Evolutionary conservation across 2,329 filamentous ascomycete genomes (phyloP).

Genomic region (Aspergillus proliferans): DNA sequence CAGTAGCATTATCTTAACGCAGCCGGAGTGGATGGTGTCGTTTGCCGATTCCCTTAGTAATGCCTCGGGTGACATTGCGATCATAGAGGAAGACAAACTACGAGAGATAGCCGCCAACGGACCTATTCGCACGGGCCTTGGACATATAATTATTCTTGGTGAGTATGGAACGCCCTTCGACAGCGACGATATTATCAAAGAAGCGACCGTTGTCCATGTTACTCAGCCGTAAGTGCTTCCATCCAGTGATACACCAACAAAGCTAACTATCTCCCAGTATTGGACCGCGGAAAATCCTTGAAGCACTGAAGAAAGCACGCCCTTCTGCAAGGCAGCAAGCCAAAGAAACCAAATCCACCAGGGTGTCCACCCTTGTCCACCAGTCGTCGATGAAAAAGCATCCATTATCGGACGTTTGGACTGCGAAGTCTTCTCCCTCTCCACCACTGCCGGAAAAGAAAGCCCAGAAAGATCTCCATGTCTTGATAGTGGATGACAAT

Average conservation of each 20-base stretch:
- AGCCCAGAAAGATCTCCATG: conserved; percentile 9
- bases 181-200: conserved; percentile 4
- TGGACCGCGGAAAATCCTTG: conserved; percentile 20
- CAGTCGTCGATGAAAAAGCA: conserved; percentile 1
- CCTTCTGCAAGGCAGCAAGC: neutral
- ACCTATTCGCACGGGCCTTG: conserved; percentile 9
- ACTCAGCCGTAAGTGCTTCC: conserved; percentile 20
- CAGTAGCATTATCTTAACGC: conserved; percentile 17
- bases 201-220: conserved; percentile 16
- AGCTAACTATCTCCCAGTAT: conserved; percentile 16
- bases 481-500: conserved; percentile 40
- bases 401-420: conserved; percentile 1
- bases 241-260: neutral
- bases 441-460: conserved; percentile 7
- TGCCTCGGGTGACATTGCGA: conserved; percentile 19
- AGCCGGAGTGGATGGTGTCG: conserved; percentile 18
- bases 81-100: conserved; percentile 21
- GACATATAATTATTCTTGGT: conserved; percentile 18
- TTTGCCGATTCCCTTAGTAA: conserved; percentile 19
- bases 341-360: neutral
- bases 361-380: neutral
- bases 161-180: conserved; percentile 7
- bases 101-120: conserved; percentile 7
- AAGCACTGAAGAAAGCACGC: conserved; percentile 13
- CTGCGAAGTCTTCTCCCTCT: conserved; percentile 8